Evolutionary conservation across 2,329 filamentous ascomycete species (phyloP).

Genomic region (Aspergillus fumigatiaffinis): DNA sequence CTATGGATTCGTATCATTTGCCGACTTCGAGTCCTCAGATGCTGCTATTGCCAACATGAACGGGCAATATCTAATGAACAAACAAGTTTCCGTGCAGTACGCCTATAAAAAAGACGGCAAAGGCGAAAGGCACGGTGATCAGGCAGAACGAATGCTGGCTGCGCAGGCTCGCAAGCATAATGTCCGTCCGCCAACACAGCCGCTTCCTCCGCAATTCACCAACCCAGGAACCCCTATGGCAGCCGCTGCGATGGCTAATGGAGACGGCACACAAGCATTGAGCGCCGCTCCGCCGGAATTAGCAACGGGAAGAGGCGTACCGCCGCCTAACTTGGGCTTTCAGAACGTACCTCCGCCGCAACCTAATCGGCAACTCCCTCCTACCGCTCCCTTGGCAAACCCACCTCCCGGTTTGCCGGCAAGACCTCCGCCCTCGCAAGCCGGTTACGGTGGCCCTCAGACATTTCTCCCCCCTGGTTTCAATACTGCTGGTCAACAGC

Average conservation of each 20-base stretch:
- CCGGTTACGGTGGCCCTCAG: conserved; percentile 61
- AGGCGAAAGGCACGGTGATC: conserved; percentile 90
- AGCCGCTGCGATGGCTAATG: conserved; percentile 44
- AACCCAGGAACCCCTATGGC: conserved; percentile 39
- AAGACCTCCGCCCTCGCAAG: conserved; percentile 65
- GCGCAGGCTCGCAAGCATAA: conserved; percentile 92
- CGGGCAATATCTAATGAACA: conserved; percentile 94
- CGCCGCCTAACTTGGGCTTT: conserved; percentile 38
- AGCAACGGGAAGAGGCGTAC: conserved; percentile 39
- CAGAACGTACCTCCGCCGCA: conserved; percentile 41
- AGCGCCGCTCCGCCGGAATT: conserved; percentile 31
- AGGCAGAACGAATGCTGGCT: conserved; percentile 86
- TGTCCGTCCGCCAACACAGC: conserved; percentile 74
- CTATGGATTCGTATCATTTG: conserved; percentile 92
- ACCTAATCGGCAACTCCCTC: conserved; percentile 53
- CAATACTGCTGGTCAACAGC: conserved; percentile 27
- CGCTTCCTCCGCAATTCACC: conserved; percentile 70
- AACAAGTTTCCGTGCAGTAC: conserved; percentile 94
- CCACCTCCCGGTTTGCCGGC: conserved; percentile 58
- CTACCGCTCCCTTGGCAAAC: conserved; percentile 46
- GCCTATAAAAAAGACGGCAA: conserved; percentile 99
- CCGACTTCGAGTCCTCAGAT: conserved; percentile 89
- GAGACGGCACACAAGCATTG: conserved; percentile 35
- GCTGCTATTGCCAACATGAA: conserved; percentile 90
- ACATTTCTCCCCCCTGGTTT: conserved; percentile 40